Conservation (phyloP, 2,329 filamentous ascomycete species). For the Ophiostoma ips region DNA sequence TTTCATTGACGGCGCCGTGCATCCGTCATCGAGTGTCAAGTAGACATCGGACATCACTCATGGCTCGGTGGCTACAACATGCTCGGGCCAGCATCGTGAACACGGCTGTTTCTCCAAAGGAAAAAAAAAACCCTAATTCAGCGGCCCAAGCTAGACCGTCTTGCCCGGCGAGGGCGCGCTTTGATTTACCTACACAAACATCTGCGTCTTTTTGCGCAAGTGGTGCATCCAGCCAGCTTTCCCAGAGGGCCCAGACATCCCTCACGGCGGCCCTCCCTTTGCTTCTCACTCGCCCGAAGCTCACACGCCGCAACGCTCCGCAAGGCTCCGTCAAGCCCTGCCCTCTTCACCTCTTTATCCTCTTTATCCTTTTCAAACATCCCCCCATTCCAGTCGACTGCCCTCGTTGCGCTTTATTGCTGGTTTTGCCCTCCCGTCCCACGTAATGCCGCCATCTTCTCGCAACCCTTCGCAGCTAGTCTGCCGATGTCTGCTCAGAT, state of each 20-base stretch:
- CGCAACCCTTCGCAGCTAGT: background rate
- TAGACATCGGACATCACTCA: background rate
- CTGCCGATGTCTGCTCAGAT: background rate
- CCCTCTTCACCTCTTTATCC: background rate
- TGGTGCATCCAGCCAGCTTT: background rate
- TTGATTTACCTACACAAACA: no score
- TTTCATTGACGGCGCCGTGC: background rate
- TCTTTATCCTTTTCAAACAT: conserved; percentile 1
- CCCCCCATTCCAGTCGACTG: conserved; percentile 6
- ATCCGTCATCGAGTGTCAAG: background rate
- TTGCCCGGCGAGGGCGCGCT: background rate
- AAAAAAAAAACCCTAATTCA: no score
- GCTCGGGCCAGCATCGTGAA: no score
- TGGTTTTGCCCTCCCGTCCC: background rate
- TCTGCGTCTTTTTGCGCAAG: background rate
- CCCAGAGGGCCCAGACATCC: background rate
- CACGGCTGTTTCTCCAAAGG: no score
- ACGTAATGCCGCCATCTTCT: background rate
- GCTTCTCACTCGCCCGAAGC: background rate
- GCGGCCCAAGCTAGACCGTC: background rate
- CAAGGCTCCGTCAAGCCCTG: background rate
- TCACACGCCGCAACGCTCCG: background rate
- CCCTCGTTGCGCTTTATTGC: background rate
- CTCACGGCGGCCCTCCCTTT: background rate
- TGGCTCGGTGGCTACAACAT: background rate